Percentiles rank a stretch among this genome's conserved stretches.
Conservation (phyloP, 129 eudicot genomes). For the Daucus carota region DH1_v3.0 NC_030381.2:27816001-27816500, state of each 20-base stretch:
- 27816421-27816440: not conserved
- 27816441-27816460: not conserved
- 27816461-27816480: not conserved
- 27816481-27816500: too few species aligned
- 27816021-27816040: constrained; percentile 67
- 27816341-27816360: constrained; percentile 72
- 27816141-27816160: constrained; percentile 64
- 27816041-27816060: constrained; percentile 85
- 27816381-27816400: constrained; percentile 4
- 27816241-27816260: constrained; percentile 96
- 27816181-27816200: constrained; percentile 71
- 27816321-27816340: constrained; percentile 78
- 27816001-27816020: constrained; percentile 90
- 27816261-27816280: constrained; percentile 99
- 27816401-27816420: not conserved
- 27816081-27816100: not conserved
- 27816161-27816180: constrained; percentile 80
- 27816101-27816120: too few species aligned
- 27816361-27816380: constrained; percentile 49
- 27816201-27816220: constrained; percentile 66
- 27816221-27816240: constrained; percentile 76
- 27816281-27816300: constrained; percentile 79
- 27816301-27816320: constrained; percentile 73
- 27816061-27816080: constrained; percentile 64
- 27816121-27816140: too few species aligned